Evolutionary conservation across 148 eudicot species (phyloP), one percentile per base, ranked within the genome.

Genomic region (Cornus florida): DNA sequence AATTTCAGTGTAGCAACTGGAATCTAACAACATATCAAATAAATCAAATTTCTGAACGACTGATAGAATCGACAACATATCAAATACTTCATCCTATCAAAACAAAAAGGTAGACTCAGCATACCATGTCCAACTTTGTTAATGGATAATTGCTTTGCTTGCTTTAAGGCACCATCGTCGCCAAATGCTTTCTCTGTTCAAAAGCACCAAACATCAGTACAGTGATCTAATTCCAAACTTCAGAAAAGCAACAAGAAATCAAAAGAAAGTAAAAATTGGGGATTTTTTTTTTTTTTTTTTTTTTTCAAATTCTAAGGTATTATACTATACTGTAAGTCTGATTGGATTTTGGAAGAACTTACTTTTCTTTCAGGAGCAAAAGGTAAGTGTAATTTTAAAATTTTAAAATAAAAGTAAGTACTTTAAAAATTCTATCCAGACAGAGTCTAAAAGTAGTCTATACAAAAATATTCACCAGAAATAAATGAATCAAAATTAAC

Each of bases 121-220:
- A 79, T 87, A 96, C 99, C 99, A 94, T 96, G 99, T 78, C 99
- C 99, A 89, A 94, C 99, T 90, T 96, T 96, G 84, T 96, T 96
- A 76, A 93, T 96, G 38, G 99, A 96, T 32, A 96, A 81, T 86
- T 91, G 84, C 82, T 96, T 96, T 50, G 97, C 92, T 84, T 96
- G 99, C 90, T 90, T 96, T 67, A 96, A 85, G 75, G 84, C 89
- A 24, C 98, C 95, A 69, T 90, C 92, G 11, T 91, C 95, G 75
- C 92, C 91, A 80, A 96, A 96, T 57, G 99, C 99, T 89, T 91
- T 96, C 77, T 96, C 99, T 96, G 88, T 76, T 50, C 41, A 84
- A 73, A 69, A 75, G 73, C 20, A 80, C 31, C 24, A 78, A 74
- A 17, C 73, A 65, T 43, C 74, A 84, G 68, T 74, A 81, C 14